A percentile compares a stretch with the other conserved stretches of the same genome.
Conservation (phyloP, 805 yeast genomes). For the Kuraishia molischiana region DNA sequence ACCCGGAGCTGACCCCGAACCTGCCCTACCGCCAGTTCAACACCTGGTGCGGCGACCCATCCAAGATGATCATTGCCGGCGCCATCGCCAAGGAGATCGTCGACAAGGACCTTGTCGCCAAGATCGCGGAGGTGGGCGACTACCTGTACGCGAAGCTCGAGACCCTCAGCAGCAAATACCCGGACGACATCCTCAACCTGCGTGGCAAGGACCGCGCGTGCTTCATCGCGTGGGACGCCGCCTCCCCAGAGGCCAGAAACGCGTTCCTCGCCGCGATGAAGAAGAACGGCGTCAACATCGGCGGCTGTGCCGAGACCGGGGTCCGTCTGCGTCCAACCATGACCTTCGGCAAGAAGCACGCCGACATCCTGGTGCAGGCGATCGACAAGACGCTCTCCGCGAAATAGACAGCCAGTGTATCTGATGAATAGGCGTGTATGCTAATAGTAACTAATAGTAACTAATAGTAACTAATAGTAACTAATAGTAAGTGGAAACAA, state of each 20-base stretch:
- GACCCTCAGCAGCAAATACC: conserved; percentile 27
- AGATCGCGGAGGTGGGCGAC: conserved; percentile 42
- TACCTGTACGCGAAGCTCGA: conserved; percentile 38
- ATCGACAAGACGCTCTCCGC: conserved; percentile 21
- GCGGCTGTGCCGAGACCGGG: conserved; percentile 54
- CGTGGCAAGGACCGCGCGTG: conserved; percentile 59
- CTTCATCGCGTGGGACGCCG: conserved; percentile 57
- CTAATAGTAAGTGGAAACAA: too few relatives aligned
- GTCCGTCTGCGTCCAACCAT: conserved; percentile 60
- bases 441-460: too few relatives aligned
- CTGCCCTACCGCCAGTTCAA: conserved; percentile 62
- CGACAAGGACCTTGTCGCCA: conserved; percentile 36
- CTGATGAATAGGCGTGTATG: background rate
- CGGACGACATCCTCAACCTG: conserved; percentile 33
- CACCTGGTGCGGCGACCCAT: conserved; percentile 74
- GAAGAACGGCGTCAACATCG: conserved; percentile 49
- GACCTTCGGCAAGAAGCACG: conserved; percentile 52
- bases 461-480: too few relatives aligned
- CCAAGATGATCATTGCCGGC: conserved; percentile 55
- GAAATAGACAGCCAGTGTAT: background rate
- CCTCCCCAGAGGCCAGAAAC: conserved; percentile 32
- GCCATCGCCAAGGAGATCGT: conserved; percentile 46
- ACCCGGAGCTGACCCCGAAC: conserved; percentile 47
- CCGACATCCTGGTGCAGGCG: conserved; percentile 41
- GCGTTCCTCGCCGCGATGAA: conserved; percentile 34